Evolutionary conservation across 1,139 yeast genomes (phyloP).

Genomic region (Torulaspora pretoriensis): DNA sequence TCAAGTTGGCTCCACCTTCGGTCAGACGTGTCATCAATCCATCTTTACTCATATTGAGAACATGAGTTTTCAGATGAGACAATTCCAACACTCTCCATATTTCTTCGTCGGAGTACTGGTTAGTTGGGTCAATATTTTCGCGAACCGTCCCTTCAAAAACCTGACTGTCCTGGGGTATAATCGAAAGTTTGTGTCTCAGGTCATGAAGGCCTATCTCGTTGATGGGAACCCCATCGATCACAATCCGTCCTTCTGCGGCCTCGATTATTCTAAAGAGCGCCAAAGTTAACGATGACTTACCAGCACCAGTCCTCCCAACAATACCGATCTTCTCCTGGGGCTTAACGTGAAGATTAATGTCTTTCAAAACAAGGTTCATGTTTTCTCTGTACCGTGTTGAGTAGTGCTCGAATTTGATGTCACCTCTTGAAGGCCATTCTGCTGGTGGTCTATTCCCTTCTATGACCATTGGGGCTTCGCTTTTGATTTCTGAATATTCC

Average conservation of each 20-base stretch:
- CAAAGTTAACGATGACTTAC: slow-evolving; percentile 85
- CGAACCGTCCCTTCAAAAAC: slow-evolving; percentile 89
- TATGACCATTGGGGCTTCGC: slow-evolving; percentile 80
- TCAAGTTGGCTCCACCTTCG: slow-evolving; percentile 84
- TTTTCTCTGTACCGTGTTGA: slow-evolving; percentile 84
- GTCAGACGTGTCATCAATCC: slow-evolving; percentile 61
- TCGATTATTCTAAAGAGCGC: slow-evolving; percentile 90
- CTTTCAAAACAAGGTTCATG: slow-evolving; percentile 72
- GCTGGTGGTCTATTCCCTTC: slow-evolving; percentile 63
- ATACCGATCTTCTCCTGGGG: slow-evolving; percentile 88
- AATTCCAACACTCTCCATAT: slow-evolving; percentile 83
- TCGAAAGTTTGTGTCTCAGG: slow-evolving; percentile 77
- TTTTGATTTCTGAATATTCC: slow-evolving; percentile 69
- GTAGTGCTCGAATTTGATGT: slow-evolving; percentile 64
- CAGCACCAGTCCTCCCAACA: slow-evolving; percentile 97
- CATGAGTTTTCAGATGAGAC: slow-evolving; percentile 77
- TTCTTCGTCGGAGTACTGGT: slow-evolving; percentile 62
- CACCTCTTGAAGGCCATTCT: slow-evolving; percentile 79
- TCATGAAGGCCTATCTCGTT: slow-evolving; percentile 73
- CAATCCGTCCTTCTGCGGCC: slow-evolving; percentile 65
- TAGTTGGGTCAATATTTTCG: slow-evolving; percentile 84
- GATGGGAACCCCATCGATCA: slow-evolving; percentile 69
- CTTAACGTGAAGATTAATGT: slow-evolving; percentile 61
- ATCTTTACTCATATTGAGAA: slow-evolving; percentile 52
- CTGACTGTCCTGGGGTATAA: slow-evolving; percentile 96